phyloP scores from a whole-genome alignment of 78 protist genomes.

The Thecamonas trahens region DNA sequence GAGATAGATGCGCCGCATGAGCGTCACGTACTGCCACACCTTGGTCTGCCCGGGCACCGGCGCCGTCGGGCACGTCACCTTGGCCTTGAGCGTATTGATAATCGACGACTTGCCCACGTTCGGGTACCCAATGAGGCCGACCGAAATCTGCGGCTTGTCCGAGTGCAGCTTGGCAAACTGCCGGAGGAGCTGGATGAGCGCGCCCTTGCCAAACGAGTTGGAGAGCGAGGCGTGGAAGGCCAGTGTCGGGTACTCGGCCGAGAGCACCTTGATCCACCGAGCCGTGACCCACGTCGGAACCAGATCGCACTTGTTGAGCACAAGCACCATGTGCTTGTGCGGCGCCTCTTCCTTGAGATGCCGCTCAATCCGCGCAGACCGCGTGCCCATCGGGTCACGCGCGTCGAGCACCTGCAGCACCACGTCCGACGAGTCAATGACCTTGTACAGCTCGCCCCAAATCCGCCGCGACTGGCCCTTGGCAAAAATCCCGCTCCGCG shows the following conservation, averaged over 20 bases:
- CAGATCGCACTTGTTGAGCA: conserved; percentile 98
- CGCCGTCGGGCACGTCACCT: conserved; percentile 89
- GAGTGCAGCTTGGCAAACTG: conserved; percentile 83
- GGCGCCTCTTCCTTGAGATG: conserved; percentile 48
- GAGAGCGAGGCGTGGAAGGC: conserved; percentile 96
- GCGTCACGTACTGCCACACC: conserved; percentile 98
- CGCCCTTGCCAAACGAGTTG: conserved; percentile 97
- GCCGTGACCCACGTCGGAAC: conserved; percentile 95
- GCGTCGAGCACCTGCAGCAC: conserved; percentile 88
- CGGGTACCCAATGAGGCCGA: conserved; percentile 95
- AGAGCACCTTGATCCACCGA: conserved; percentile 77
- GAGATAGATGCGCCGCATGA: conserved; percentile 85
- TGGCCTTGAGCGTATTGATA: conserved; percentile 90
- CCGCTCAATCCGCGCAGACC: conserved; percentile 58
- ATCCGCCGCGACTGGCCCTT: conserved; percentile 93
- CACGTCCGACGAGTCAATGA: conserved; percentile 94
- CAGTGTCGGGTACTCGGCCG: conserved; percentile 90
- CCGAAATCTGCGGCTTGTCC: conserved; percentile 86
- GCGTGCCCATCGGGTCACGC: conserved; percentile 98
- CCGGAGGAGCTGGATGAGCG: conserved; percentile 86
- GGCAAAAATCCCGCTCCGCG: conserved; percentile 44
- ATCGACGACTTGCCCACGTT: conserved; percentile 95
- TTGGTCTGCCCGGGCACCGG: conserved; percentile 99
- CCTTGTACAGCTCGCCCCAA: conserved; percentile 92
- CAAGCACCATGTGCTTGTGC: conserved; percentile 95